Evolutionary conservation across 1,284 basidiomycete species (phyloP), one percentile per base, ranked within the genome.

Genomic region (Cystobasidium slooffiae): DNA sequence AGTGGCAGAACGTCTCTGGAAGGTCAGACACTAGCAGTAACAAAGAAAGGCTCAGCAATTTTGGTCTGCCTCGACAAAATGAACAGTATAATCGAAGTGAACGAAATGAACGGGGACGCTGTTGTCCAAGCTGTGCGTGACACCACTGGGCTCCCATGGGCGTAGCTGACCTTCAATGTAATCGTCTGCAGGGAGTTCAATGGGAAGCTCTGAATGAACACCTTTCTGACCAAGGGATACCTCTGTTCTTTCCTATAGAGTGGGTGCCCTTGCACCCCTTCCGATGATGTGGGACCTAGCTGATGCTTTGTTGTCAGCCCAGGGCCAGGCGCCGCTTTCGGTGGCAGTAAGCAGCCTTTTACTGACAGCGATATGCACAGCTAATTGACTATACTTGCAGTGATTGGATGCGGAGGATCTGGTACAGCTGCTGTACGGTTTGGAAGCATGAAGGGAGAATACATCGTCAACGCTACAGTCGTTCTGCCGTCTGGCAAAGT

Each of bases 401-500:
- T 73, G 70, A 73, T 73, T 41, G 62, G 51, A 24, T 73, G 70
- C 20, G 59, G 75, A 10, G 82, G 81, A 76, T 66, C 70, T 20
- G 69, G 72, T 31, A 74, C 69, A 7, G 47, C 59, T 41, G 75
- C 75, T 10, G 72, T 73, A 12, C 5, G 72, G 12, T 94, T 93
- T 80, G 92, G 92, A n/a, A 93, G 92, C 22, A 73, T 73, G 72
- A 69, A 74, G 44, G 63, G 61, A 14, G 72, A 74, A 47, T 62
- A 55, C n/a, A 59, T 74, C 9, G 22, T 74, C 31, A 74, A 74
- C 49, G 65, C 67, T 90, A 94, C 91, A 0, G 90, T 93, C 6
- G 94, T 97, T 0, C 85, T 96, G 4, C 92, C 95, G 5, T 89
- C 88, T 18, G 94, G 95, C 0, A 88, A 95, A 80, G 90, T 97